phyloP scores from a whole-genome alignment of 2,329 filamentous ascomycete genomes.

The Ampelomyces quisqualis region DNA sequence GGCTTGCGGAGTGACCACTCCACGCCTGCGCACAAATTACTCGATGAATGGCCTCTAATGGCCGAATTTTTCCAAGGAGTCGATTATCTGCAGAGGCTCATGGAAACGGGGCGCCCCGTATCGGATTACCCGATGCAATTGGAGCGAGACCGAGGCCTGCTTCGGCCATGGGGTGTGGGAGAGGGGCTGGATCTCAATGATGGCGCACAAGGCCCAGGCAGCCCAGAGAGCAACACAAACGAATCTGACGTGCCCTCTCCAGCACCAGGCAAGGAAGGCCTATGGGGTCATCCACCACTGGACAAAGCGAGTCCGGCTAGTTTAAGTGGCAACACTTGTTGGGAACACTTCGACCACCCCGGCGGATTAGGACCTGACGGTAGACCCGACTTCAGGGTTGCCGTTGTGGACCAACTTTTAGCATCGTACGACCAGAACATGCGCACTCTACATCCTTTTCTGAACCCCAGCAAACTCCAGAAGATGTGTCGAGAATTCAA shows the following conservation, averaged over 20 bases:
- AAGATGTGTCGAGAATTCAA: slow-evolving; percentile 54
- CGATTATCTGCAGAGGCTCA: slow-evolving; percentile 59
- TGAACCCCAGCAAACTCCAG: slow-evolving; percentile 56
- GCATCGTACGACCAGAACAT: slow-evolving; percentile 61
- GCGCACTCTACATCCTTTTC: slow-evolving; percentile 64
- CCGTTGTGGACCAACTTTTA: slow-evolving; percentile 54
- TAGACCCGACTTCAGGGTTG: slow-evolving; percentile 55
- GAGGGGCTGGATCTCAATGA: slow-evolving; percentile 67
- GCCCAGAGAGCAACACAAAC: slow-evolving; percentile 39
- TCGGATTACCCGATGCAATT: slow-evolving; percentile 70
- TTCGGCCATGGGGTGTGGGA: slow-evolving; percentile 76
- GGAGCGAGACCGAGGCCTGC: slow-evolving; percentile 71
- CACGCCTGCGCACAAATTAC: slow-evolving; percentile 79
- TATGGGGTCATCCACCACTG: slow-evolving; percentile 54
- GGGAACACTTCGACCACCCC: slow-evolving; percentile 41
- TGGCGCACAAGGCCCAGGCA: slow-evolving; percentile 42
- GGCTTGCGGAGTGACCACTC: slow-evolving; percentile 82
- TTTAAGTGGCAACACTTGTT: slow-evolving; percentile 21
- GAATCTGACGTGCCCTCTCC: slow-evolving; percentile 45
- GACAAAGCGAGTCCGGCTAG: slow-evolving; percentile 41
- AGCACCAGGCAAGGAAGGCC: slow-evolving; percentile 48
- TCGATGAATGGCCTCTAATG: slow-evolving; percentile 62
- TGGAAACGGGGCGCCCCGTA: slow-evolving; percentile 63
- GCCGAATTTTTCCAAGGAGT: slow-evolving; percentile 58
- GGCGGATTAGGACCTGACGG: slow-evolving; percentile 57